Conservation (phyloP, 2,329 filamentous ascomycete genomes). For the Dothiorella sarmentorum region DNA sequence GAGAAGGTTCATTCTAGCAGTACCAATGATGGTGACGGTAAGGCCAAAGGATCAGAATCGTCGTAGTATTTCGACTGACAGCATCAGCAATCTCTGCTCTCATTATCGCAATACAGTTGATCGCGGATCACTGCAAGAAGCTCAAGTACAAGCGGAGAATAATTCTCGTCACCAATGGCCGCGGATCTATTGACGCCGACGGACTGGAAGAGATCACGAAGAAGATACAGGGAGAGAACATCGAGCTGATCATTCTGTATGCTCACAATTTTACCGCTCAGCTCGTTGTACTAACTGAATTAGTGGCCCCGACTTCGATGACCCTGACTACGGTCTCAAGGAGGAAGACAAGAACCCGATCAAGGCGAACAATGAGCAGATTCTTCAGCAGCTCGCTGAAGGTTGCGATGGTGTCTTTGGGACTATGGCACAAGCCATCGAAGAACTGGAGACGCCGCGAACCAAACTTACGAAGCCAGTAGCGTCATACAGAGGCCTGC, state of each 20-base stretch:
- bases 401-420: conserved; percentile 66
- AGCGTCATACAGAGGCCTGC: conserved; percentile 71
- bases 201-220: conserved; percentile 65
- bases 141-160: conserved; percentile 51
- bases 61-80: background rate
- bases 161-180: conserved; percentile 79
- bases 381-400: conserved; percentile 63
- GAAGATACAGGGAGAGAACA: conserved; percentile 71
- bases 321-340: conserved; percentile 84
- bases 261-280: conserved; percentile 35
- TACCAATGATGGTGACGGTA: conserved; percentile 70
- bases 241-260: conserved; percentile 76
- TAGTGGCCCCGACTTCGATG: conserved; percentile 91
- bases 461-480: conserved; percentile 74
- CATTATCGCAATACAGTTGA: conserved; percentile 83
- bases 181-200: conserved; percentile 67
- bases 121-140: conserved; percentile 72
- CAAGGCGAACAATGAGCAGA: conserved; percentile 67
- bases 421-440: conserved; percentile 82
- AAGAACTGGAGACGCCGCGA: conserved; percentile 72
- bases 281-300: background rate
- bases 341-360: conserved; percentile 56
- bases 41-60: conserved; percentile 18
- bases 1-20: conserved; percentile 62
- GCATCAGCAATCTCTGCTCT: conserved; percentile 69